A percentile compares a stretch with the other conserved stretches of the same genome.
Evolutionary conservation across 192 early-diverging fungal genomes (phyloP).

Genomic region (Ramicandelaber brevisporus): DNA sequence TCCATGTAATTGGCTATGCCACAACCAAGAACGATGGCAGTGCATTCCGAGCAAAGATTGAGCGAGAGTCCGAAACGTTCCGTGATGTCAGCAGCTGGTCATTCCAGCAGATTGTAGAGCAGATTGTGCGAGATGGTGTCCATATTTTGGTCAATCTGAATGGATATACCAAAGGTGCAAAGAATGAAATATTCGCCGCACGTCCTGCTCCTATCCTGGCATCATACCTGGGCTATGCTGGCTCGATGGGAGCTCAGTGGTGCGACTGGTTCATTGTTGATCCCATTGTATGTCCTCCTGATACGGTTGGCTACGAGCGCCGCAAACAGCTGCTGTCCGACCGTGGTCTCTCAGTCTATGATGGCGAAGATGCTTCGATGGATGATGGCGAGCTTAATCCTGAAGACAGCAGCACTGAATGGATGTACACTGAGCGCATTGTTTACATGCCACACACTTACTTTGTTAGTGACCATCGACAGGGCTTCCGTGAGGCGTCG

Average conservation of each 20-base stretch:
- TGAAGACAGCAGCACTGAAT: constrained; percentile 21
- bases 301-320: constrained; percentile 31
- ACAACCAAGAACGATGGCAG: constrained; percentile 55
- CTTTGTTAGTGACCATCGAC: constrained; percentile 85
- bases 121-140: constrained; percentile 44
- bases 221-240: constrained; percentile 83
- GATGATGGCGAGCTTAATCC: constrained; percentile 17
- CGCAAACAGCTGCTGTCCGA: constrained; percentile 13
- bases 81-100: constrained; percentile 47
- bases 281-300: constrained; percentile 42
- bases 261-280: constrained; percentile 62
- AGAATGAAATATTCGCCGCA: constrained; percentile 84
- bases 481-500: constrained; percentile 74
- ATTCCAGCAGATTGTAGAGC: constrained; percentile 47
- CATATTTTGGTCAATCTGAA: constrained; percentile 84
- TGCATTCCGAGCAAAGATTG: constrained; percentile 55
- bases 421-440: constrained; percentile 71
- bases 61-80: constrained; percentile 52
- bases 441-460: constrained; percentile 82
- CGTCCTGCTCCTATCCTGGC: constrained; percentile 73
- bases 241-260: constrained; percentile 69
- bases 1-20: constrained; percentile 61
- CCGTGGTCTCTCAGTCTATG: neutral
- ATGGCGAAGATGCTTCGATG: constrained; percentile 10
- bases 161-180: constrained; percentile 89